These are phyloP conservation scores for Xanthoconium stramineum DNA, from an alignment of 768 basidiomycete genomes.

Conservation along the genomic window DNA sequence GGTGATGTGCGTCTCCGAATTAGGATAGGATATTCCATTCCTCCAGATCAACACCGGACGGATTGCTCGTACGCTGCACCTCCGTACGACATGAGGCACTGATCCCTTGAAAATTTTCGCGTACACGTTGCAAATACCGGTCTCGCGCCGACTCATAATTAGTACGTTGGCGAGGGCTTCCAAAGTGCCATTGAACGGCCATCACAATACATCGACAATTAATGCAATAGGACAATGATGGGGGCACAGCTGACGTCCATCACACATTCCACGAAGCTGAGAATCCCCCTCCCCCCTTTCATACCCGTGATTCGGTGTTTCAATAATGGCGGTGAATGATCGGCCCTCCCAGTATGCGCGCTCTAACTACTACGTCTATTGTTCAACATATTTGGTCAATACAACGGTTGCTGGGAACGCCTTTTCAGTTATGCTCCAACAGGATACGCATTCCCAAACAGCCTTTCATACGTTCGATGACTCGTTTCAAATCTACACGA, in stretches of 20 bases:
- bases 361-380: background rate
- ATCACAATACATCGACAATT: background rate
- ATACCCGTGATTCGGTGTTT: conserved; percentile 1
- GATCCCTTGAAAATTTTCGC: background rate
- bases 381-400: conserved; percentile 5
- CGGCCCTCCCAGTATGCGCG: conserved; percentile 1
- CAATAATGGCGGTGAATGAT: conserved; percentile 12
- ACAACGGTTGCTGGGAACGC: background rate
- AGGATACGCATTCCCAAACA: too few relatives aligned
- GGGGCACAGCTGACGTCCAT: conserved; percentile 1
- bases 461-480: background rate
- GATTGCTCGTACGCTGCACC: background rate
- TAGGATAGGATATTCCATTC: background rate
- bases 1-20: background rate
- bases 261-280: conserved; percentile 13
- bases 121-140: background rate
- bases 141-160: background rate
- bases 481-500: background rate
- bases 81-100: conserved; percentile 2
- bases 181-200: background rate
- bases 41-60: conserved; percentile 2
- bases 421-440: background rate
- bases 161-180: background rate
- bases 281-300: background rate
- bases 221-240: background rate